These are phyloP conservation scores for Annulohypoxylon truncatum DNA, from an alignment of 2,329 filamentous ascomycete genomes.

Conservation along the genomic window DNA sequence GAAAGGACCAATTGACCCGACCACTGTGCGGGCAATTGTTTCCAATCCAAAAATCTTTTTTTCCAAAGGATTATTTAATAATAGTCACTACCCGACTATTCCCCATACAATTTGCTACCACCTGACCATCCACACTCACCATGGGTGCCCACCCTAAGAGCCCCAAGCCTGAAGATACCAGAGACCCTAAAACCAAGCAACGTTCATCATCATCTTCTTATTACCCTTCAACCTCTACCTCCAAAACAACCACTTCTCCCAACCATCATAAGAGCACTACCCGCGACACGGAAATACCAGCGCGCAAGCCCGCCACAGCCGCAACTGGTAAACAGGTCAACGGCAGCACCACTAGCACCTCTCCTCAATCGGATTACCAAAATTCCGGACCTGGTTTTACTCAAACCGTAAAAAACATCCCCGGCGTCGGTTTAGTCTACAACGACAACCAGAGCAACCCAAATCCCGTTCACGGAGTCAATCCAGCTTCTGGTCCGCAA, in stretches of 20 bases:
- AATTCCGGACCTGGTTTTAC: constrained; percentile 36
- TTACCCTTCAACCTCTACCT: constrained; percentile 1
- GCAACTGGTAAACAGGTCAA: neutral
- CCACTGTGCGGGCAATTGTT: constrained; percentile 5
- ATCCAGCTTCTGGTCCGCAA: constrained; percentile 38
- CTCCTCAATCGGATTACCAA: constrained; percentile 29
- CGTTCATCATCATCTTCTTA: constrained; percentile 2
- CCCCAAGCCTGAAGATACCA: constrained; percentile 3
- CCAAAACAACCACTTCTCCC: neutral
- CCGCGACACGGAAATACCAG: constrained; percentile 14
- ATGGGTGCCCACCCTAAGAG: constrained; percentile 15
- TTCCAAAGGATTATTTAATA: neutral
- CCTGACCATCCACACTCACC: constrained; percentile 22
- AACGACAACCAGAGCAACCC: constrained; percentile 7
- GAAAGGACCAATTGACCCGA: constrained; percentile 4
- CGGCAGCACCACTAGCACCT: neutral
- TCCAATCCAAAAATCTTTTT: neutral
- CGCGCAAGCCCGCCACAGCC: neutral
- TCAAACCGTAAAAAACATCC: constrained; percentile 35
- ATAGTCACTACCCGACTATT: neutral
- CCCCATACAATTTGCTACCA: neutral
- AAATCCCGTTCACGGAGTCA: constrained; percentile 27
- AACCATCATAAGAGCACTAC: neutral
- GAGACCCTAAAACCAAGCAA: constrained; percentile 3
- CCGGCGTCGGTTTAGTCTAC: constrained; percentile 35